A percentile compares a stretch with the other conserved stretches of the same genome.
These are phyloP conservation scores for Penicillium bovifimosum DNA, from an alignment of 495 filamentous ascomycete species.

Conservation along the genomic window DNA sequence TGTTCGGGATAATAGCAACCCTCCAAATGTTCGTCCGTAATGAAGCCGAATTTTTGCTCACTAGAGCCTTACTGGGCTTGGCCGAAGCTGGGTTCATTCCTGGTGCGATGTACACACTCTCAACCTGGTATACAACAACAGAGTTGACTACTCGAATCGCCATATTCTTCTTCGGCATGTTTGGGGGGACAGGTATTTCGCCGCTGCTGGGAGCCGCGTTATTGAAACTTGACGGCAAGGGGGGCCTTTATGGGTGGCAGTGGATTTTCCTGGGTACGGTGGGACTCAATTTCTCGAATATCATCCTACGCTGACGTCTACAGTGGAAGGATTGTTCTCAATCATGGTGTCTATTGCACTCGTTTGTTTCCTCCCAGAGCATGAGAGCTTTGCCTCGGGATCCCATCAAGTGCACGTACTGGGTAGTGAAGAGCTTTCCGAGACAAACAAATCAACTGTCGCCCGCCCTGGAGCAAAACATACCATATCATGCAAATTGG, in stretches of 20 bases:
- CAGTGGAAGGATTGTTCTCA: slow-evolving; percentile 46
- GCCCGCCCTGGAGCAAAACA: neutral
- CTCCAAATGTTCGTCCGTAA: slow-evolving; percentile 49
- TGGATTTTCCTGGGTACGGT: slow-evolving; percentile 49
- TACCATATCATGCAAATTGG: slow-evolving; percentile 6
- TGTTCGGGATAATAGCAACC: slow-evolving; percentile 47
- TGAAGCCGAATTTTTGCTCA: slow-evolving; percentile 37
- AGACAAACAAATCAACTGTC: neutral
- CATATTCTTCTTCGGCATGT: slow-evolving; percentile 49
- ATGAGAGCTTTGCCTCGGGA: too few species aligned
- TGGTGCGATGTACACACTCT: slow-evolving; percentile 50
- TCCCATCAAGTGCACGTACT: neutral
- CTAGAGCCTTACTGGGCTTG: slow-evolving; percentile 44
- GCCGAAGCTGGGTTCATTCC: slow-evolving; percentile 55
- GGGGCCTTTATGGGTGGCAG: slow-evolving; percentile 49
- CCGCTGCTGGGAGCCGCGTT: slow-evolving; percentile 42
- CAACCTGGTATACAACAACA: slow-evolving; percentile 48
- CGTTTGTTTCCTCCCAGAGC: neutral
- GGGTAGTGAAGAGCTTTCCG: neutral
- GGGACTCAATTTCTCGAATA: neutral
- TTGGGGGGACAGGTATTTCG: slow-evolving; percentile 42
- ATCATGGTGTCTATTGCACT: slow-evolving; percentile 28
- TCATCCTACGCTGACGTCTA: neutral
- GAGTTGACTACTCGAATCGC: slow-evolving; percentile 48
- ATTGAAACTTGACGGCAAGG: slow-evolving; percentile 44